These are phyloP conservation scores for Wickerhamomyces bovis DNA, from an alignment of 805 yeast genomes.

Conservation along the genomic window DNA sequence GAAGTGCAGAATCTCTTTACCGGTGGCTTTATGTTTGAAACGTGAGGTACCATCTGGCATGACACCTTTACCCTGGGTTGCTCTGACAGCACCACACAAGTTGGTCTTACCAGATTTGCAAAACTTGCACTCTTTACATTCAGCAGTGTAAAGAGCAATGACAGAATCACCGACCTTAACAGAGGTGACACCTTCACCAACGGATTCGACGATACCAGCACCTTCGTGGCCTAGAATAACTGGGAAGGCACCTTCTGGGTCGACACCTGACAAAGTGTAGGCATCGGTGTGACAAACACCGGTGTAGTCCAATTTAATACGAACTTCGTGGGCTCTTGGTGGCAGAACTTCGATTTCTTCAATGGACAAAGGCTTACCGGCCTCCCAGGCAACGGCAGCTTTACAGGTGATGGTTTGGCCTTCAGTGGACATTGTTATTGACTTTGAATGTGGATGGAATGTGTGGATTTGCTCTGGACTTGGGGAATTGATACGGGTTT, in stretches of 20 bases:
- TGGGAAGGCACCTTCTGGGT: slow-evolving; percentile 96
- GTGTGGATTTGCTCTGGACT: not conserved
- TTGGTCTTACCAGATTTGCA: slow-evolving; percentile 95
- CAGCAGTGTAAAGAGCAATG: slow-evolving; percentile 92
- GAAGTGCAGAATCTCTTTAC: slow-evolving; percentile 80
- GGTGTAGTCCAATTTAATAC: slow-evolving; percentile 79
- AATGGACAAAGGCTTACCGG: slow-evolving; percentile 72
- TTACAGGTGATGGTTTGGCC: slow-evolving; percentile 64
- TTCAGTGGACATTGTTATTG: slow-evolving; percentile 9
- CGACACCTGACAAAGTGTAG: slow-evolving; percentile 88
- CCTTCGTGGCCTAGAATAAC: slow-evolving; percentile 95
- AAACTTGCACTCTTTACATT: slow-evolving; percentile 91
- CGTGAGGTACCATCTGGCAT: slow-evolving; percentile 98
- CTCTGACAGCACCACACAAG: slow-evolving; percentile 91
- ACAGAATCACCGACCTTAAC: slow-evolving; percentile 94
- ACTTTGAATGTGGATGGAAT: not conserved
- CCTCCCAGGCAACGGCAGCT: slow-evolving; percentile 98
- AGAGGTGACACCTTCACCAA: slow-evolving; percentile 89
- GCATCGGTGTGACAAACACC: slow-evolving; percentile 99
- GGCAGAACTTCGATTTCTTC: slow-evolving; percentile 90
- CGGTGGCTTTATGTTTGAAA: slow-evolving; percentile 66
- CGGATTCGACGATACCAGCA: slow-evolving; percentile 91
- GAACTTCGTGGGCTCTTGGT: slow-evolving; percentile 95
- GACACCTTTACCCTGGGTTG: slow-evolving; percentile 96
- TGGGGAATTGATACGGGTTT: not conserved